Evolutionary conservation across 1,284 basidiomycete genomes (phyloP), one percentile per base, ranked within the genome.

Genomic region (Apiotrichum porosum): DNA sequence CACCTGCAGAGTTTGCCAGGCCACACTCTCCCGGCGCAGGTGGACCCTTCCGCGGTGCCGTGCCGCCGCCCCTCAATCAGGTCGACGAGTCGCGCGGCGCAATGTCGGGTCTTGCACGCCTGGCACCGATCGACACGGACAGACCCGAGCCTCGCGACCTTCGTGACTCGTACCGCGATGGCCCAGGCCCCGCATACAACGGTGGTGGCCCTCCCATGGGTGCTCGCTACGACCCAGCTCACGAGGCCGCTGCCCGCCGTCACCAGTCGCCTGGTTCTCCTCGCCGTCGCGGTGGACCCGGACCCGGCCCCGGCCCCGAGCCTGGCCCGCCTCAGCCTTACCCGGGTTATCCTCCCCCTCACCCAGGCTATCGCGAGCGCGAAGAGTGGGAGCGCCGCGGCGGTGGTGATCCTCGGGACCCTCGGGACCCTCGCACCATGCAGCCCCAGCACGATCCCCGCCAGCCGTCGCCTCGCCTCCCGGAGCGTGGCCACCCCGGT

Each of bases 111-210:
- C 84, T 86, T 54, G 81, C 84, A 0, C 84, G 81, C 2, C 76
- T 92, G 18, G 88, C 86, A 2, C 79, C 87, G 0, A 92, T 92
- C 83, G 87, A 91, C 15, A 79, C 86, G 6, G 86, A 90, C 48
- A 78, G 83, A n/a, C 78, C 78, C 12, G 50, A 51, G 39, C 51
- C 48, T 2, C 47, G 51, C 21, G 53, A 55, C 35, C 32, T 51
- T 30, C 54, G 47, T n/a, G 54, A 56, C 33, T n/a, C 37, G 31
- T 56, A 44, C 40, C 57, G 44, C 26, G 54, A 52, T 28, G 53
- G 51, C n/a, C 45, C 26, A 28, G 12, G 6, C 14, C 34, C 44
- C 13, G 43, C 44, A 5, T 41, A 40, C 34, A 38, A 35, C 14
- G 38, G 42, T 12, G 26, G 26, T 12, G 26, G 15, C n/a, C 24